These are phyloP conservation scores for Plasmodium malariae DNA, from an alignment of 169 alveolate genomes.

Conservation along the genomic window DNA sequence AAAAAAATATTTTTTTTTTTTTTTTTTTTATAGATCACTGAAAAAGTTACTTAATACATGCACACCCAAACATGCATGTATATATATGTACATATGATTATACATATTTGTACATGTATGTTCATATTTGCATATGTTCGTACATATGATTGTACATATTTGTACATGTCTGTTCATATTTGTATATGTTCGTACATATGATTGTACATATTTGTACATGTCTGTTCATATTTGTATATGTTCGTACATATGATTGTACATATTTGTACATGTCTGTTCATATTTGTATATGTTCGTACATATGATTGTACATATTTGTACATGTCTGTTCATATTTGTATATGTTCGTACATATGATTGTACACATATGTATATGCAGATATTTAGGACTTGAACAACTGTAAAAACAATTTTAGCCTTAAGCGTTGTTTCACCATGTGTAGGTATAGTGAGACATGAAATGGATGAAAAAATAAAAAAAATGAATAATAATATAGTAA, in stretches of 20 bases:
- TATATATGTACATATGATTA: not conserved
- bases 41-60: not conserved
- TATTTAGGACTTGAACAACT: not conserved
- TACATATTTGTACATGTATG: not conserved
- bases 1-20: not conserved
- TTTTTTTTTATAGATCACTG: not conserved
- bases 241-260: no score
- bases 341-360: not conserved
- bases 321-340: no score
- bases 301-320: not conserved
- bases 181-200: no score
- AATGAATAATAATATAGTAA: not conserved
- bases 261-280: no score
- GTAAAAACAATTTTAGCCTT: not conserved
- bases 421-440: not conserved
- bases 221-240: no score
- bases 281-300: no score
- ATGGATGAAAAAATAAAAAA: not conserved
- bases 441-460: not conserved
- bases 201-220: no score
- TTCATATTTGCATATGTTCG: not conserved
- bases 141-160: no score
- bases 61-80: not conserved
- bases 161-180: no score
- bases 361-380: not conserved